phyloP scores from a whole-genome alignment of 2,329 filamentous ascomycete species.

The Colletotrichum sp. region DNA sequence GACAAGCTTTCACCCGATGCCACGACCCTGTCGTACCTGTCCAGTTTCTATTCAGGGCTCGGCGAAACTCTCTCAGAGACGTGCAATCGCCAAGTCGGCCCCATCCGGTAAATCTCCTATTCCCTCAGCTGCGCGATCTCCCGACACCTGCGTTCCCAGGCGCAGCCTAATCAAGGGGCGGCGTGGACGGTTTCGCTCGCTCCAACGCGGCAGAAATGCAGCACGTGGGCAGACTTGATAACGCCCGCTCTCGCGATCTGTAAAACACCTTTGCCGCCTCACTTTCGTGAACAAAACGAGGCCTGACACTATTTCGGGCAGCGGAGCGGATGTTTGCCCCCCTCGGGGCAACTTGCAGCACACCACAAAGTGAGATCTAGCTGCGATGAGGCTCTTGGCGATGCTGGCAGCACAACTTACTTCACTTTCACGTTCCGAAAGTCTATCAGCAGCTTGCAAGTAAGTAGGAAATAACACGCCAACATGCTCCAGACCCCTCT shows the following conservation, averaged over 20 bases:
- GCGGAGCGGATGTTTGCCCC: neutral
- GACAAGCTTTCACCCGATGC: constrained; percentile 7
- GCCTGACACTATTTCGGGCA: neutral
- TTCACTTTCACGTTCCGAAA: neutral
- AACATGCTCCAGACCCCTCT: neutral
- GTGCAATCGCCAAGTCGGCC: neutral
- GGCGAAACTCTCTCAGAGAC: neutral
- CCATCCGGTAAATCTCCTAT: neutral
- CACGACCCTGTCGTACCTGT: neutral
- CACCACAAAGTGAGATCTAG: neutral
- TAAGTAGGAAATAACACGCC: neutral
- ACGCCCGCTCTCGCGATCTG: neutral
- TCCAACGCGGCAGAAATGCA: neutral
- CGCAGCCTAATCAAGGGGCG: neutral
- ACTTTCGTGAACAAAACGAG: neutral
- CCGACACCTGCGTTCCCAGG: neutral
- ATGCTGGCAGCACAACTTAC: neutral
- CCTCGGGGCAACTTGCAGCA: neutral
- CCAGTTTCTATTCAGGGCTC: neutral
- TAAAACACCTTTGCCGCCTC: neutral
- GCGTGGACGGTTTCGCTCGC: neutral
- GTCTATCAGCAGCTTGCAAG: neutral
- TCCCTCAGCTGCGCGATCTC: neutral
- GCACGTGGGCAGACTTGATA: neutral
- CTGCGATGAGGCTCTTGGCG: constrained; percentile 6